Percentiles rank a stretch among this genome's conserved stretches.
These are phyloP conservation scores for Marasmius fiardii DNA, from an alignment of 1,284 basidiomycete genomes.

Conservation along the genomic window DNA sequence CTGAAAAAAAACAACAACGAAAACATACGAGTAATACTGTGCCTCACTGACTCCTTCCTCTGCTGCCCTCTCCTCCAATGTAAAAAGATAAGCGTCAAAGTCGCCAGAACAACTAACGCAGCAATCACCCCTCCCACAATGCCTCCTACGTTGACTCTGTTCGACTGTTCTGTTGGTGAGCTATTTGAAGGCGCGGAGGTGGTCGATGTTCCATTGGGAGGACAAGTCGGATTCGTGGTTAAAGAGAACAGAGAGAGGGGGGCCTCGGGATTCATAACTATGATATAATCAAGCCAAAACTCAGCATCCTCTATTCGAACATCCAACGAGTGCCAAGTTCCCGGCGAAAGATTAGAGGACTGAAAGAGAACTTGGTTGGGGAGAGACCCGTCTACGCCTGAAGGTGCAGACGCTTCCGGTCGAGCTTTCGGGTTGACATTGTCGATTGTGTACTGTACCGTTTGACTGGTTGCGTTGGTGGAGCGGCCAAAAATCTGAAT, in stretches of 20 bases:
- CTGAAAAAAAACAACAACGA: no score
- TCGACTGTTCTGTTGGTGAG: background rate
- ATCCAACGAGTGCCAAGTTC: no score
- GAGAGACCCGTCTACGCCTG: no score
- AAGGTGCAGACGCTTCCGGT: no score
- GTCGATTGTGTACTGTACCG: background rate
- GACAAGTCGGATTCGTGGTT: background rate
- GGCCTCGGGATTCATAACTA: no score
- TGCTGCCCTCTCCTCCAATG: slow-evolving; percentile 3
- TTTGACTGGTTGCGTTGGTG: background rate
- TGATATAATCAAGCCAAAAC: no score
- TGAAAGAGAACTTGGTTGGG: no score
- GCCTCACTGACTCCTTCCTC: background rate
- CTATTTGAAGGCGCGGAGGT: background rate
- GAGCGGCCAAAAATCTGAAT: background rate
- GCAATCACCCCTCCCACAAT: slow-evolving; percentile 11
- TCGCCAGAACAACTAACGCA: slow-evolving; percentile 5
- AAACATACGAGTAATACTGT: slow-evolving; percentile 11
- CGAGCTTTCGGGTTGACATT: background rate
- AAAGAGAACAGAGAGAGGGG: no score
- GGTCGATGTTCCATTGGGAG: background rate
- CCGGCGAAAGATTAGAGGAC: no score
- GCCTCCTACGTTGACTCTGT: slow-evolving; percentile 6
- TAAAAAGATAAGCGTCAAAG: background rate
- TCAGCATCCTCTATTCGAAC: no score